Base-by-base conservation (phyloP, 2,329 filamentous ascomycete genomes). In the Colletotrichum plurivorum region DNA sequence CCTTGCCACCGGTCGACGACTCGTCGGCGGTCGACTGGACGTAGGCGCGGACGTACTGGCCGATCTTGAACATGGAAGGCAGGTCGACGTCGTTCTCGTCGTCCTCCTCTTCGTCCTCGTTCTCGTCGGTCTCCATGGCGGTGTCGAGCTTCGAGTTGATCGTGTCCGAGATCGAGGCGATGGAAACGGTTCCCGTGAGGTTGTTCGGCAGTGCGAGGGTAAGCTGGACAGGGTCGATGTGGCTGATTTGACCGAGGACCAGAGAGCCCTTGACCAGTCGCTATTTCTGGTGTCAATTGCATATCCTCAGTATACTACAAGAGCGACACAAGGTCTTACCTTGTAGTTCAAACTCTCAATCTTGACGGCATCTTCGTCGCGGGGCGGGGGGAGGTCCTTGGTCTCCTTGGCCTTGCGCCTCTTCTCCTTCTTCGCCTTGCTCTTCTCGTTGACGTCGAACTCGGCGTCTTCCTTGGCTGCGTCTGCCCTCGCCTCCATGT, bases 291-390 rank as follows among this genome's bases (percentile, higher is more conserved):
- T 71, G 78, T 83, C 78, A 85, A 78, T 65, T 71, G 16, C 46
- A n/a, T n/a, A 20, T 22, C 18, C 1, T 9, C 16, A 16, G 13
- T 5, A 4, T 25, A 4, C 41, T 2, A 43, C 41, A 6, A n/a
- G 10, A 12, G 8, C 13, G 10, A 16, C 4, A 12, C 36, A 52
- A n/a, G n/a, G n/a, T 18, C 84, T 71, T 86, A 94, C 93, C 88
- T 96, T 97, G 84, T 93, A 97, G 78, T 92, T 97, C 66, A 99
- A 83, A 73, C 94, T 91, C 79, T 98, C 94, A 71, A 97, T 92
- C 77, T 90, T 94, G 71, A 95, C 85, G 58, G 80, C 84, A 67
- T 87, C 83, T 70, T 90, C 84, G 63, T 85, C 84, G 75, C 82
- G 87, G 54, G 85, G 84, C 22, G 85, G 78, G 74, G 86, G 88